A percentile compares a stretch with the other conserved stretches of the same genome.
phyloP scores from a whole-genome alignment of 1,284 basidiomycete species.

The Athelia psychrophila region DNA sequence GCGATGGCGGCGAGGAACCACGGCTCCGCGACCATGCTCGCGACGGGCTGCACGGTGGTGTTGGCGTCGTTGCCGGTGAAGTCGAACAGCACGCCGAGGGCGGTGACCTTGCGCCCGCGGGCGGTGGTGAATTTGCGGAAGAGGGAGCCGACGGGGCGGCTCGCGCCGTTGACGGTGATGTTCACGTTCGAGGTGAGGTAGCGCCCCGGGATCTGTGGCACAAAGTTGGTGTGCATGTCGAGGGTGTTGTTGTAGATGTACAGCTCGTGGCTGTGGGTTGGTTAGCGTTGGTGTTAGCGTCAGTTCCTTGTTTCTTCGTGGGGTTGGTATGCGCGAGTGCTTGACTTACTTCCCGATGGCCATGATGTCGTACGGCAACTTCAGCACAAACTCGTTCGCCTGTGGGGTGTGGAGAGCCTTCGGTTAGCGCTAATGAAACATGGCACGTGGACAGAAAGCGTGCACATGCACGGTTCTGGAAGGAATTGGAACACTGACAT shows the following conservation, averaged over 20 bases:
- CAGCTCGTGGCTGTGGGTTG: slow-evolving; percentile 70
- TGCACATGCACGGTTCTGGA: not conserved
- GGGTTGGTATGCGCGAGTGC: no score
- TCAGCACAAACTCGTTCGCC: slow-evolving; percentile 70
- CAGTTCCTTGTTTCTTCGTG: not conserved
- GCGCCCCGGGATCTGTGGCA: slow-evolving; percentile 66
- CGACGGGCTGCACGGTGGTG: slow-evolving; percentile 73
- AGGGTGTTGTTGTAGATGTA: slow-evolving; percentile 77
- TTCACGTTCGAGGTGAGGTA: slow-evolving; percentile 86
- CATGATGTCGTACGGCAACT: slow-evolving; percentile 81
- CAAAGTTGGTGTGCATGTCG: slow-evolving; percentile 76
- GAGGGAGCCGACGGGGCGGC: slow-evolving; percentile 64
- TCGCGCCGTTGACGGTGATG: slow-evolving; percentile 64
- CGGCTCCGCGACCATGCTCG: slow-evolving; percentile 70
- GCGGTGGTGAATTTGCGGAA: slow-evolving; percentile 58
- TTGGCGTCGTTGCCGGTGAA: slow-evolving; percentile 65
- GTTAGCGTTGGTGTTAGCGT: slow-evolving; percentile 3
- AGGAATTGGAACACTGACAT: slow-evolving; percentile 35
- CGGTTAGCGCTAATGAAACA: not conserved
- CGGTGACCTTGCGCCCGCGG: slow-evolving; percentile 63
- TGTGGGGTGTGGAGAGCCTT: slow-evolving; percentile 18
- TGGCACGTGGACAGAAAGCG: no score
- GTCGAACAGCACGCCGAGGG: slow-evolving; percentile 79
- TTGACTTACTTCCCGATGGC: slow-evolving; percentile 80
- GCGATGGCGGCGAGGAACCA: slow-evolving; percentile 79